Evolutionary conservation across 1,284 basidiomycete species (phyloP).

Genomic region (Exobasidium rhododendri): DNA sequence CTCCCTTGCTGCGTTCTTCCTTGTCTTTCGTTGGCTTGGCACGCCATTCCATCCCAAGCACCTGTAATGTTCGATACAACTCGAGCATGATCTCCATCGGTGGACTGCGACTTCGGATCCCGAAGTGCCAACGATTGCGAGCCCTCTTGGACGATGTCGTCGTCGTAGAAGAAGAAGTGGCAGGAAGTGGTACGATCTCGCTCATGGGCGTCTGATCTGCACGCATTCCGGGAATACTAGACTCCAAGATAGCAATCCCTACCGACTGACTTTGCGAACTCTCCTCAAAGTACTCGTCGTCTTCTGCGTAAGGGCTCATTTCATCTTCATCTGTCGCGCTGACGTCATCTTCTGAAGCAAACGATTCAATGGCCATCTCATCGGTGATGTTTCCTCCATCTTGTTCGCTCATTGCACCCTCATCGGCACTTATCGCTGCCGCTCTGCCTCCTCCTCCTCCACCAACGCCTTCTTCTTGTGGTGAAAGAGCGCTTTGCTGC

Average conservation of each 20-base stretch:
- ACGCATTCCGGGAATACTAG: conserved; percentile 26
- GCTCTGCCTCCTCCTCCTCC: not conserved
- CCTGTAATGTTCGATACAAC: conserved; percentile 88
- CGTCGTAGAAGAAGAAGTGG: conserved; percentile 4
- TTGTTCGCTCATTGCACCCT: conserved; percentile 1
- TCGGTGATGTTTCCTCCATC: conserved; percentile 9
- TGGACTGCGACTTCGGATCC: conserved; percentile 87
- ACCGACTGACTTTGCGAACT: conserved; percentile 13
- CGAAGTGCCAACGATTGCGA: conserved; percentile 84
- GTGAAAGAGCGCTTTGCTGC: not conserved
- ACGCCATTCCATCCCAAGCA: conserved; percentile 93
- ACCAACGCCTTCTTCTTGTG: not conserved
- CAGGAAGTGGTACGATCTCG: not conserved
- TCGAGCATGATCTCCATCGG: conserved; percentile 99
- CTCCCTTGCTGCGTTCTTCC: conserved; percentile 57
- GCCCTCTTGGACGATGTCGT: conserved; percentile 30
- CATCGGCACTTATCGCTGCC: not conserved
- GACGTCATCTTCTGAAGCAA: conserved; percentile 33
- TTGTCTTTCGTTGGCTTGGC: conserved; percentile 47
- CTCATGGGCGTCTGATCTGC: not conserved
- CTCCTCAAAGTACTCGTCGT: conserved; percentile 20
- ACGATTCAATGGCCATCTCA: conserved; percentile 24
- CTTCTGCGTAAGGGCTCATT: conserved; percentile 25
- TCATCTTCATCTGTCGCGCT: conserved; percentile 29
- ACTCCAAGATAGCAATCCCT: conserved; percentile 40